Conservation (phyloP, 495 filamentous ascomycete genomes). For the Wilcoxina mikolae region DNA sequence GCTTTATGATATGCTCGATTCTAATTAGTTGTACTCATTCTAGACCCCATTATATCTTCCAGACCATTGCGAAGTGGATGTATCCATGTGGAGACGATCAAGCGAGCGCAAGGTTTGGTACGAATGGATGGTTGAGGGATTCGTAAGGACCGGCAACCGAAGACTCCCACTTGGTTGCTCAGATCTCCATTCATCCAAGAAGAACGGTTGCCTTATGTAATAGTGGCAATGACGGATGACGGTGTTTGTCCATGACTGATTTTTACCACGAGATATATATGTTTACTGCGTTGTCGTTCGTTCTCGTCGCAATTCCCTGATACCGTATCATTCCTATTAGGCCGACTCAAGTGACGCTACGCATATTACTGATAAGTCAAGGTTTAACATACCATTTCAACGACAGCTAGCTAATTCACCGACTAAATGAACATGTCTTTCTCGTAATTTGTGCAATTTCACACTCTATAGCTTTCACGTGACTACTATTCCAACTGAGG, state of each 20-base stretch:
- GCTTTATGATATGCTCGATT: neutral
- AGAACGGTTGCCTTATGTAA: slow-evolving; percentile 83
- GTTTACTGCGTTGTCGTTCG: neutral
- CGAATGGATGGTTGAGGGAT: slow-evolving; percentile 89
- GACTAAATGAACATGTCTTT: no score
- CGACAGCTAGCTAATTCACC: no score
- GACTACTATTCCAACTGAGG: neutral
- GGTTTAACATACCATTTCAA: no score
- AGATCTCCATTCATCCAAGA: slow-evolving; percentile 77
- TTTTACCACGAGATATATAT: neutral
- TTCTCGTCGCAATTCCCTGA: neutral
- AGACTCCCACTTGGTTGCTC: slow-evolving; percentile 63
- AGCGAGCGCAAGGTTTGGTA: slow-evolving; percentile 97
- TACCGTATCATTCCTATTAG: neutral
- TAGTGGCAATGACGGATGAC: neutral
- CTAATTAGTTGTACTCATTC: neutral
- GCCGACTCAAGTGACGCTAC: neutral
- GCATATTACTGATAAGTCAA: no score
- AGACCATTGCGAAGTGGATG: slow-evolving; percentile 64
- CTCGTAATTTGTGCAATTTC: neutral
- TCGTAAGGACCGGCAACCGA: slow-evolving; percentile 44
- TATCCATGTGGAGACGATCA: slow-evolving; percentile 88
- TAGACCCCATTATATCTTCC: slow-evolving; percentile 82
- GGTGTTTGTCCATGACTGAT: neutral
- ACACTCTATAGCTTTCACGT: neutral